These are phyloP conservation scores for Penicillium daleae DNA, from an alignment of 495 filamentous ascomycete species.

Conservation along the genomic window DNA sequence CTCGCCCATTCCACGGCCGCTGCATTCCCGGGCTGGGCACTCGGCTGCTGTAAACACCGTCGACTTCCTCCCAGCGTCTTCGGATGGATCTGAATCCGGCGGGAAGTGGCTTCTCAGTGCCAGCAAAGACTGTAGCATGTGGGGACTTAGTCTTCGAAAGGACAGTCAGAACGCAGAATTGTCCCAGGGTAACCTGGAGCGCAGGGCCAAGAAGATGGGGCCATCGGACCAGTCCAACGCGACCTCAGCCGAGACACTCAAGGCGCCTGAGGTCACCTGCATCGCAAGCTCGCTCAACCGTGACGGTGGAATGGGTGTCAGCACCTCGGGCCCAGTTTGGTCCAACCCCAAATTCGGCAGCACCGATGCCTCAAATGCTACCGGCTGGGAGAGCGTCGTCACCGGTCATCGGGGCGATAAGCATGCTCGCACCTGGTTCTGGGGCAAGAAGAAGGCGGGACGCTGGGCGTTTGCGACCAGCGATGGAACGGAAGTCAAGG, in stretches of 20 bases:
- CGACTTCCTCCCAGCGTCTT: conserved; percentile 79
- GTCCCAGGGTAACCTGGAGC: conserved; percentile 81
- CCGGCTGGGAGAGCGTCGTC: conserved; percentile 95
- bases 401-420: conserved; percentile 90
- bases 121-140: conserved; percentile 83
- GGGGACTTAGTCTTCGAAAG: conserved; percentile 92
- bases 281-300: conserved; percentile 89
- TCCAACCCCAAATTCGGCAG: conserved; percentile 63
- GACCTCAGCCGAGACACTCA: conserved; percentile 71
- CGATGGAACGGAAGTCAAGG: conserved; percentile 78
- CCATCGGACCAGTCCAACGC: conserved; percentile 48
- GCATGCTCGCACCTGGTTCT: conserved; percentile 93
- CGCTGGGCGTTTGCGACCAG: conserved; percentile 90
- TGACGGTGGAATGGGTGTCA: conserved; percentile 86
- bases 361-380: conserved; percentile 66
- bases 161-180: conserved; percentile 94
- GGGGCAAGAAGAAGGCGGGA: conserved; percentile 89
- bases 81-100: conserved; percentile 82
- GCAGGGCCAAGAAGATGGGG: conserved; percentile 82
- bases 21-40: conserved; percentile 86
- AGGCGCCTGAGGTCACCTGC: conserved; percentile 85
- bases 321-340: conserved; percentile 75
- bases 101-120: conserved; percentile 96
- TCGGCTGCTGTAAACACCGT: conserved; percentile 80
- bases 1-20: conserved; percentile 77